Conservation (phyloP, 2,329 filamentous ascomycete genomes). For the Sporothrix luriei region DNA sequence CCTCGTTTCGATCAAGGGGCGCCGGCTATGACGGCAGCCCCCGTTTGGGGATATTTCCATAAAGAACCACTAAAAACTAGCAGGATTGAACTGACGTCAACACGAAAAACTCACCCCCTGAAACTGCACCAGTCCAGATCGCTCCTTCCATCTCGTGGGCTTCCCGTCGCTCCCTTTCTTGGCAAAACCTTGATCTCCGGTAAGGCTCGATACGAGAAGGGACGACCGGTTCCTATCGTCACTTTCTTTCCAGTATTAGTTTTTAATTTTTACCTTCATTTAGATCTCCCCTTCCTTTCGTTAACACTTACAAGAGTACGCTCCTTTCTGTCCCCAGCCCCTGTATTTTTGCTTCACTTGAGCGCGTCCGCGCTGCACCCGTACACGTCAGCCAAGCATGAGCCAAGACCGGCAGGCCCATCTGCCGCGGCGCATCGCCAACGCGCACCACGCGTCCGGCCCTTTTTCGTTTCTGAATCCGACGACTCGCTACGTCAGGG, state of each 20-base stretch:
- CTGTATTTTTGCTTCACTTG: neutral
- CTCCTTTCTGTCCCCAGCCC: neutral
- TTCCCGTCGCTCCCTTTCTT: constrained; percentile 10
- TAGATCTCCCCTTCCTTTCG: neutral
- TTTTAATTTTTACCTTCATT: neutral
- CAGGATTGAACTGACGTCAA: neutral
- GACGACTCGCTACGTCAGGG: constrained; percentile 35
- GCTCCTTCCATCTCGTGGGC: neutral
- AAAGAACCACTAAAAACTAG: neutral
- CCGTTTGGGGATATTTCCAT: neutral
- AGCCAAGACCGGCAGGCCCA: constrained; percentile 12
- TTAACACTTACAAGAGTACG: neutral
- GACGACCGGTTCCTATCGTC: too few species aligned
- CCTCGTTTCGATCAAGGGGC: neutral
- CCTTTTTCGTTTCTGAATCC: constrained; percentile 35
- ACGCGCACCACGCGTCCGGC: constrained; percentile 13
- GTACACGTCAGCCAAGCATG: neutral
- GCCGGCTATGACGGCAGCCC: constrained; percentile 2
- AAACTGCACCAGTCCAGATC: neutral
- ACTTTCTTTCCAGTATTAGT: too few species aligned
- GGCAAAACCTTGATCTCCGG: neutral
- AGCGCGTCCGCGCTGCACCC: neutral
- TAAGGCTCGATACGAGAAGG: neutral
- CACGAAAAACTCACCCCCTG: neutral
- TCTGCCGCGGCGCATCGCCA: constrained; percentile 29